Conservation (phyloP, 768 basidiomycete genomes). For the Suillus fuscotomentosus region DNA sequence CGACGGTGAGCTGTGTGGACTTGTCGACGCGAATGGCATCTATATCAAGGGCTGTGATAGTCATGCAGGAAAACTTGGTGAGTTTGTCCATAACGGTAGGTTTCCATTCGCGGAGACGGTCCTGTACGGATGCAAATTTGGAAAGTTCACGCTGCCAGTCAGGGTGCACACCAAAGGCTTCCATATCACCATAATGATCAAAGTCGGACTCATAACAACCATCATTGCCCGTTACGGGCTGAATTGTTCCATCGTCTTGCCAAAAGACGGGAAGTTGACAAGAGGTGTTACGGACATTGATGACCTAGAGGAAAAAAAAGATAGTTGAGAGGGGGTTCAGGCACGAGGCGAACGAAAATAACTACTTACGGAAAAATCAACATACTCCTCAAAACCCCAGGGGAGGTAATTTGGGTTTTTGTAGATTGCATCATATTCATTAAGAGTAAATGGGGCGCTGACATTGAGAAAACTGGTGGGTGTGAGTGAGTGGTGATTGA, state of each 20-base stretch:
- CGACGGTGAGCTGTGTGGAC: constrained; percentile 86
- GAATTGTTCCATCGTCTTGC: constrained; percentile 66
- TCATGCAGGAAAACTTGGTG: constrained; percentile 78
- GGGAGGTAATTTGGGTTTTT: constrained; percentile 75
- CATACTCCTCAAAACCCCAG: constrained; percentile 85
- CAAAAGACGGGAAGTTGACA: constrained; percentile 81
- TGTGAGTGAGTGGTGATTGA: constrained; percentile 9
- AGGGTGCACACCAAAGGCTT: constrained; percentile 95
- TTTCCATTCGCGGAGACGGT: constrained; percentile 92
- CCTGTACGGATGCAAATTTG: constrained; percentile 95
- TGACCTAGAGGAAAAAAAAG: constrained; percentile 39
- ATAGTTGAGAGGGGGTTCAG: not conserved
- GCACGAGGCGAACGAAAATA: constrained; percentile 2
- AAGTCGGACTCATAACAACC: constrained; percentile 86
- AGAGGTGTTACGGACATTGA: constrained; percentile 69
- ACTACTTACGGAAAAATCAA: constrained; percentile 67
- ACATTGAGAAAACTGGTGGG: constrained; percentile 60
- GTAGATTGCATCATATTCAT: constrained; percentile 74
- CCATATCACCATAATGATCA: constrained; percentile 96
- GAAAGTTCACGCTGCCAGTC: constrained; percentile 93
- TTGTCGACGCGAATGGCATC: constrained; percentile 97
- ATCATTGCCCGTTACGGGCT: constrained; percentile 47
- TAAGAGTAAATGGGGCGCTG: constrained; percentile 75
- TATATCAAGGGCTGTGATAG: constrained; percentile 83
- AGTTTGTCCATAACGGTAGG: constrained; percentile 77